A percentile compares a stretch with the other conserved stretches of the same genome.
Conservation (phyloP, 2,329 filamentous ascomycete genomes). For the Samsoniella hepiali region DNA sequence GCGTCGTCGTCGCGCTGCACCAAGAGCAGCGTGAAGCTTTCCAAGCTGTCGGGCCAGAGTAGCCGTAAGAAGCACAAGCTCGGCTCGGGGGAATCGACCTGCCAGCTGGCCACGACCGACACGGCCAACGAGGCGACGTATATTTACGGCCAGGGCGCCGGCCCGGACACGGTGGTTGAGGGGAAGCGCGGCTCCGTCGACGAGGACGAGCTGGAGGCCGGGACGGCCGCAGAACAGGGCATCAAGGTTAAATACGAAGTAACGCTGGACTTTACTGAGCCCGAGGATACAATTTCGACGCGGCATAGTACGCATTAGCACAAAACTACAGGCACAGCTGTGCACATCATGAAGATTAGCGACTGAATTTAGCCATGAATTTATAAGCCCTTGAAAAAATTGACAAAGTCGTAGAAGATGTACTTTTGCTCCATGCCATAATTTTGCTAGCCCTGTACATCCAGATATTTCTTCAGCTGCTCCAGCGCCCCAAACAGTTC, state of each 20-base stretch:
- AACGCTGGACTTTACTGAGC: not conserved
- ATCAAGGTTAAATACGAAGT: constrained; percentile 10
- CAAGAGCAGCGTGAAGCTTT: not conserved
- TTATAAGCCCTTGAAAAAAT: no score
- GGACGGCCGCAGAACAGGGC: not conserved
- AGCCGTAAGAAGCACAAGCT: not conserved
- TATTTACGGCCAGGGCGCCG: constrained; percentile 1
- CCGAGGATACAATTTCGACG: not conserved
- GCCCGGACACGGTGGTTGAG: not conserved
- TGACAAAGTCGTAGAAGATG: no score
- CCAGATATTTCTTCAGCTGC: constrained; percentile 23
- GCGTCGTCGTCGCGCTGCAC: not conserved
- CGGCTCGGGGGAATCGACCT: not conserved
- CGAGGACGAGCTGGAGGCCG: not conserved
- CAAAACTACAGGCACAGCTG: not conserved
- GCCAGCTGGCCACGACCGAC: not conserved
- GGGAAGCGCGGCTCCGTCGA: not conserved
- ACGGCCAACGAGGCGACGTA: not conserved
- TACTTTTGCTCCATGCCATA: not conserved
- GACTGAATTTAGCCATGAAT: not conserved
- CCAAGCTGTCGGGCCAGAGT: not conserved
- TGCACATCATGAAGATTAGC: not conserved
- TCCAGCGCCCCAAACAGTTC: constrained; percentile 31
- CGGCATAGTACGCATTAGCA: not conserved
- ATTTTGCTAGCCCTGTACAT: not conserved